Evolutionary conservation across 2,329 filamentous ascomycete species (phyloP), one percentile per base, ranked within the genome.

Genomic region (Fusarium odoratissimum): DNA sequence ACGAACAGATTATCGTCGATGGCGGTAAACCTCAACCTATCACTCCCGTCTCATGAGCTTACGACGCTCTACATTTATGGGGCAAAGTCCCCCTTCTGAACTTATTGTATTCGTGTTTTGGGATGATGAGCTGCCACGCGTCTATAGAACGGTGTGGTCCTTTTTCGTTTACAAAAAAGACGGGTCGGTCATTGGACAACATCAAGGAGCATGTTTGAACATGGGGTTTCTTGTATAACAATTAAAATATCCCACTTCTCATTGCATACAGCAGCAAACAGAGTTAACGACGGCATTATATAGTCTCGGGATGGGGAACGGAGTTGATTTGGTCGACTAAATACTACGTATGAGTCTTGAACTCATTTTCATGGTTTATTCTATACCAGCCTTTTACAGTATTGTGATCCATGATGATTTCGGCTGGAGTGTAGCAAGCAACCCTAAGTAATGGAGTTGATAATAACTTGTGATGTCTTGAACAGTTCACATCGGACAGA

Each of bases 1-100:
- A 93, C 75, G 85, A 91, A 77, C 89, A 92, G 79, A 87, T 92
- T 54, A 88, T 93, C 61, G 90, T 93, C 46, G 89, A 92, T 51
- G 88, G 85, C 1, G 91, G 91, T 17, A 86, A 82, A 64, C 80
- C 84, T 1, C 76, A 73, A 9, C 54, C 61, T 31, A 56, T 64
- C 38, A 33, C 66, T 37, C 57, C 54, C 25, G 45, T 35, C 58
- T 60, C 71, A 73, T 73, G 71, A 73, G 41, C 49, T 52, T 54
- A 73, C 40, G 71, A 73, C 58, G 48, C 45, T 49, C 35, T 44
- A 35, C 33, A 51, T 68, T 57, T 41, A 35, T 33, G 23, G 55
- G 49, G 45, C 33, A 54, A 30, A 46, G 23, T 61, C 48, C 35
- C 42, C 38, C 40, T 38, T 45, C 41, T 72, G 31, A 38, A 33